A percentile compares a stretch with the other conserved stretches of the same genome.
Evolutionary conservation across 2,329 filamentous ascomycete species (phyloP).

Genomic region (Colletotrichum graminicola): DNA sequence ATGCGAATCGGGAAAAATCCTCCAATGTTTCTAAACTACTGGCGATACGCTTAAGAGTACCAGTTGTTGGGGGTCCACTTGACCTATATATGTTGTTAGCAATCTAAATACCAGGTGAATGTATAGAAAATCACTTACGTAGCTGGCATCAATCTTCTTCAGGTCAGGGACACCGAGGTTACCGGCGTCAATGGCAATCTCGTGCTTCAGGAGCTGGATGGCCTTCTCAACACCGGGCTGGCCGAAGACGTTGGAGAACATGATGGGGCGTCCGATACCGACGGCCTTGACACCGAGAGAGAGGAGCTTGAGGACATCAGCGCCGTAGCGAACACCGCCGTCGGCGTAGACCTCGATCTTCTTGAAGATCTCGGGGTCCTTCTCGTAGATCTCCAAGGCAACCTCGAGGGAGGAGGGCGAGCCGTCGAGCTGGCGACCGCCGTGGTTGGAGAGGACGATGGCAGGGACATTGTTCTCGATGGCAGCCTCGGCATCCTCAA

Average conservation of each 20-base stretch:
- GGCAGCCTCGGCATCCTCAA: slow-evolving; percentile 53
- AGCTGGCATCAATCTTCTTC: slow-evolving; percentile 49
- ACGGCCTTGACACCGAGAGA: slow-evolving; percentile 58
- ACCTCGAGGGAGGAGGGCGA: slow-evolving; percentile 54
- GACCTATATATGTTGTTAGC: slow-evolving; percentile 40
- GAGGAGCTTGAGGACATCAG: slow-evolving; percentile 58
- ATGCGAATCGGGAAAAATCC: slow-evolving; percentile 13
- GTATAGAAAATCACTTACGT: slow-evolving; percentile 9
- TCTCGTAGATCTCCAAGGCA: slow-evolving; percentile 54
- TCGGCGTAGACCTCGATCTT: slow-evolving; percentile 56
- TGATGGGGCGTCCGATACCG: slow-evolving; percentile 63
- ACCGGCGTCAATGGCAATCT: slow-evolving; percentile 59
- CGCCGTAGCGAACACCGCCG: slow-evolving; percentile 58
- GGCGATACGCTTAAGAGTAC: slow-evolving; percentile 39
- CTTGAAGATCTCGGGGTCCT: slow-evolving; percentile 54
- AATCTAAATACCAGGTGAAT: too few species aligned
- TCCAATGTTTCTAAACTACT: neutral
- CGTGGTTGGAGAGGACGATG: slow-evolving; percentile 59
- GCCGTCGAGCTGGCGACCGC: slow-evolving; percentile 57
- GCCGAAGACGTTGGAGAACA: slow-evolving; percentile 67
- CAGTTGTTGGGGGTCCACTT: slow-evolving; percentile 49
- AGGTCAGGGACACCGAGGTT: slow-evolving; percentile 58
- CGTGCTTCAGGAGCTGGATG: slow-evolving; percentile 61
- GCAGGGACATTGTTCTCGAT: slow-evolving; percentile 50
- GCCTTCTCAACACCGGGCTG: slow-evolving; percentile 60